A percentile compares a stretch with the other conserved stretches of the same genome.
phyloP scores from a whole-genome alignment of 306 rosid species.

The Fragaria nilgerrensis region DNA sequence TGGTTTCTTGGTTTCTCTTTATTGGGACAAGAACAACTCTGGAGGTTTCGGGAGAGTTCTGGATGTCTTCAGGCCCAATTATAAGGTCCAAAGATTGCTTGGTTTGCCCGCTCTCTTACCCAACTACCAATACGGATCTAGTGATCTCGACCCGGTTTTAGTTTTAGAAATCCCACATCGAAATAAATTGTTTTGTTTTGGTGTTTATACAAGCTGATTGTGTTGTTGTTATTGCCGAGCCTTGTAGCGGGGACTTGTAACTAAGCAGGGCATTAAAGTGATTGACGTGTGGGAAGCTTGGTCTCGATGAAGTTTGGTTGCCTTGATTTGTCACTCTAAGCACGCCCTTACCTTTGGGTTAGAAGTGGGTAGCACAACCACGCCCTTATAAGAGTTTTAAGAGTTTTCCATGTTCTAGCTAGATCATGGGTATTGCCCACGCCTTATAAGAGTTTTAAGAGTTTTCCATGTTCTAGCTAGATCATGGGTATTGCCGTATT shows the following conservation, averaged over 20 bases:
- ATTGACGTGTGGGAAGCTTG: too few species aligned
- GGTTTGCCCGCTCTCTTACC: too few species aligned
- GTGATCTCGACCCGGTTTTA: background rate
- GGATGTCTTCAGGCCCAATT: background rate
- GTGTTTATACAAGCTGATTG: background rate
- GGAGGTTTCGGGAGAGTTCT: conserved; percentile 4
- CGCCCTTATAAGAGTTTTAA: too few species aligned
- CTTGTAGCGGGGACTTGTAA: background rate
- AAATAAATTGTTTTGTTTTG: too few species aligned
- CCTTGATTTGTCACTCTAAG: background rate
- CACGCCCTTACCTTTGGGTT: background rate
- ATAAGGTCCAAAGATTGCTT: too few species aligned
- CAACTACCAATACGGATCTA: too few species aligned
- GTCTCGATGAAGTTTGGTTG: background rate
- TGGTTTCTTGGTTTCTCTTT: background rate
- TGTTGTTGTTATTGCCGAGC: too few species aligned
- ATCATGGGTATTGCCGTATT: background rate
- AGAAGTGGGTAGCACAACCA: background rate
- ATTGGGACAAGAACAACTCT: background rate
- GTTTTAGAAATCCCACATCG: background rate
- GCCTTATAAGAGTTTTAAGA: too few species aligned
- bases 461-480: background rate
- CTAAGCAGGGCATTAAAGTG: background rate
- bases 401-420: too few species aligned
- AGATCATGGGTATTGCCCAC: too few species aligned